Conservation (phyloP, 805 yeast species). For the Pichia exigua region DNA sequence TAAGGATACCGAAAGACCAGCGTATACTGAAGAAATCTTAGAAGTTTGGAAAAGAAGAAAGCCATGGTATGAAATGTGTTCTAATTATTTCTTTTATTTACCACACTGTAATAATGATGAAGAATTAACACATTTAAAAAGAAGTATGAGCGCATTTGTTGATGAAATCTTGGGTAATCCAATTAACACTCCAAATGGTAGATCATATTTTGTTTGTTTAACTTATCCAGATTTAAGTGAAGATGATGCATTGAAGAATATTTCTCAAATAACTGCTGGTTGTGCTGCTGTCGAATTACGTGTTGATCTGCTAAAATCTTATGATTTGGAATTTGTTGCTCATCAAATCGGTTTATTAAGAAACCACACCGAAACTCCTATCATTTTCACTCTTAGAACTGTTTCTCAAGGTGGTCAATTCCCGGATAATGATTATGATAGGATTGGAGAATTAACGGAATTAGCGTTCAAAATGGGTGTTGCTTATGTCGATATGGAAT, state of each 20-base stretch:
- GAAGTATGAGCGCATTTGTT: conserved; percentile 52
- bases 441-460: conserved; percentile 42
- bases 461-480: conserved; percentile 73
- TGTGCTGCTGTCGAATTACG: conserved; percentile 78
- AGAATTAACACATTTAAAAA: conserved; percentile 51
- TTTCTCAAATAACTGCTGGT: conserved; percentile 56
- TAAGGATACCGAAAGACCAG: conserved; percentile 80
- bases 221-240: conserved; percentile 54
- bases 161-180: conserved; percentile 52
- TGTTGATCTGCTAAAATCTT: conserved; percentile 57
- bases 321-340: conserved; percentile 50
- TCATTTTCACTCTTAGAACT: conserved; percentile 75
- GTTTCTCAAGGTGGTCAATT: conserved; percentile 75
- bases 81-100: conserved; percentile 71
- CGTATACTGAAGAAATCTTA: conserved; percentile 69
- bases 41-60: conserved; percentile 83
- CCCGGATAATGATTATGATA: conserved; percentile 46
- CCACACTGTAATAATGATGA: conserved; percentile 52
- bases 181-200: conserved; percentile 33
- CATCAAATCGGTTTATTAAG: conserved; percentile 69
- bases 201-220: conserved; percentile 67
- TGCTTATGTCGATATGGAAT: conserved; percentile 73
- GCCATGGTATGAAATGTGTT: conserved; percentile 68
- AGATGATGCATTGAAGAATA: conserved; percentile 28
- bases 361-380: conserved; percentile 57